Evolutionary conservation across 2,329 filamentous ascomycete species (phyloP).

Genomic region (Xylariaceae sp.): DNA sequence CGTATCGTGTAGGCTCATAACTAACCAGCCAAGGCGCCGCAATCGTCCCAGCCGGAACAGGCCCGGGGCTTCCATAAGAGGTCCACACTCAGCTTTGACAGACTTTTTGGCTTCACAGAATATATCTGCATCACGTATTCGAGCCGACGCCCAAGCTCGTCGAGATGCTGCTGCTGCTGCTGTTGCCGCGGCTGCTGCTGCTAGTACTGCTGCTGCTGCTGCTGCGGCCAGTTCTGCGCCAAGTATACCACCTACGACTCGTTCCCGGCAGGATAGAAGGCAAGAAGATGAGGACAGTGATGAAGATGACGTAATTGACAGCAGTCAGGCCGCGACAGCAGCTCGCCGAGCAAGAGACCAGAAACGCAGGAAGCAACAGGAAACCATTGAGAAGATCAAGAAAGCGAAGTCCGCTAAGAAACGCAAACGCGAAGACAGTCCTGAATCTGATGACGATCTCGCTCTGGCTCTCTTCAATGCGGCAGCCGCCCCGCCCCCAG

Average conservation of each 20-base stretch:
- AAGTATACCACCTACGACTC: conserved; percentile 4
- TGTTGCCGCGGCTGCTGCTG: too few species aligned
- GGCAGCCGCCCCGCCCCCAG: conserved; percentile 57
- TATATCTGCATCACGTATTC: conserved; percentile 29
- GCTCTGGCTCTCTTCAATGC: conserved; percentile 47
- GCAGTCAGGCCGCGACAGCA: conserved; percentile 5
- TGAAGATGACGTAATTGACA: conserved; percentile 8
- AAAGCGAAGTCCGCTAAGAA: conserved; percentile 55
- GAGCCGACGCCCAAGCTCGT: conserved; percentile 22
- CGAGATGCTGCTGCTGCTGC: conserved; percentile 8
- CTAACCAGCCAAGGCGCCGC: conserved; percentile 17
- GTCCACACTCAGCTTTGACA: conserved; percentile 32
- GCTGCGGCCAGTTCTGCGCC: background rate
- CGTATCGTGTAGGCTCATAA: background rate
- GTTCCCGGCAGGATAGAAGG: conserved; percentile 11
- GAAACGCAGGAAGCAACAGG: conserved; percentile 53
- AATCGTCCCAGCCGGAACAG: conserved; percentile 18
- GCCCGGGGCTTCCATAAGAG: conserved; percentile 23
- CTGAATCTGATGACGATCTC: conserved; percentile 46
- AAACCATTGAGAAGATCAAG: conserved; percentile 59
- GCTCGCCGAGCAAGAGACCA: conserved; percentile 24
- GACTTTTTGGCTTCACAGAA: conserved; percentile 32
- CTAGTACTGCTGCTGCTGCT: too few species aligned
- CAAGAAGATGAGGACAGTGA: conserved; percentile 15
- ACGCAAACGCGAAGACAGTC: conserved; percentile 41